phyloP scores from a whole-genome alignment of 2,329 filamentous ascomycete species.

The Claviceps cyperi region DNA sequence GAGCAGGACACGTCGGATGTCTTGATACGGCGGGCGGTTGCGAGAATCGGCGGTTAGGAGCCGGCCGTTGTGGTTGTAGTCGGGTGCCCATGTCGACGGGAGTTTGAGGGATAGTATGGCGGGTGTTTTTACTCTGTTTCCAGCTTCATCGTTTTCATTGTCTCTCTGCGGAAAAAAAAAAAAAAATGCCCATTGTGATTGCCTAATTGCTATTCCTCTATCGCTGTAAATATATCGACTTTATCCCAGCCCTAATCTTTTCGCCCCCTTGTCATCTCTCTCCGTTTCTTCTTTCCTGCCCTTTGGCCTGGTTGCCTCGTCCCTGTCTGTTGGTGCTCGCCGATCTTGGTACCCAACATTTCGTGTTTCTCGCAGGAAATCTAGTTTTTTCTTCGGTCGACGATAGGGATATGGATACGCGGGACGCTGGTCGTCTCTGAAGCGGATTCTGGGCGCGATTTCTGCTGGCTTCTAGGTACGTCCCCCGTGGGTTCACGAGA shows the following conservation, averaged over 20 bases:
- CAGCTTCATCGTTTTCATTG: not conserved
- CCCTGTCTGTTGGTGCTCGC: no score
- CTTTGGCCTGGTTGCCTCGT: not conserved
- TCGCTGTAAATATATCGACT: no score
- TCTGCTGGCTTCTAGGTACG: conserved; percentile 7
- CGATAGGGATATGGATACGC: not conserved
- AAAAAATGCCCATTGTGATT: no score
- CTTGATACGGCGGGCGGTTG: not conserved
- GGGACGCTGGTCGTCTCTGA: conserved; percentile 8
- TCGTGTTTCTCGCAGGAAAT: no score
- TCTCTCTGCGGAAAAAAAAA: no score
- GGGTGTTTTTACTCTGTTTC: not conserved
- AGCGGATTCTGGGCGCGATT: conserved; percentile 4
- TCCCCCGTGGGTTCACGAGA: not conserved
- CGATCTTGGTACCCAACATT: no score
- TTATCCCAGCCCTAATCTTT: no score
- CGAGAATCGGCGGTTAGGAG: not conserved
- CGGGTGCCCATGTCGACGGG: no score
- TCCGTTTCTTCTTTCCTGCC: not conserved
- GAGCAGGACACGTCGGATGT: not conserved
- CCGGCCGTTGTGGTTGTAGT: no score
- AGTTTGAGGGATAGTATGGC: no score
- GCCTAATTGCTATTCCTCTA: no score
- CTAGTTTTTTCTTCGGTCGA: not conserved
- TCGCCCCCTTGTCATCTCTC: not conserved